These are phyloP conservation scores for Fallopia convolvulus DNA, from an alignment of 148 eudicot genomes.

Conservation along the genomic window DNA sequence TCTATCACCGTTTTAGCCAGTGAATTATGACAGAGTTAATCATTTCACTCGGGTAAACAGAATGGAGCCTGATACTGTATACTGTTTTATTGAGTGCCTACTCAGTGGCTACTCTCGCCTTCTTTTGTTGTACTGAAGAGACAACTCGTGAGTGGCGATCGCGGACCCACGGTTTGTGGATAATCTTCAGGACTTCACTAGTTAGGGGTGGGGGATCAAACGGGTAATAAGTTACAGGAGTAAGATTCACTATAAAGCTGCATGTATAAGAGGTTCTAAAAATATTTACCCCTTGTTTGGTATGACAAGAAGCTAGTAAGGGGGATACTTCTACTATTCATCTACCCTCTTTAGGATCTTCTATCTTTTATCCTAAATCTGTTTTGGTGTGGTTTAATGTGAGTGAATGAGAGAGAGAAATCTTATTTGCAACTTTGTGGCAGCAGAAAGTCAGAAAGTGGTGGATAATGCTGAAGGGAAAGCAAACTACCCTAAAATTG, in stretches of 20 bases:
- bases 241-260: background rate
- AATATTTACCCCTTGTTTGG: background rate
- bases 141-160: background rate
- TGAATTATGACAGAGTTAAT: background rate
- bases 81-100: background rate
- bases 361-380: background rate
- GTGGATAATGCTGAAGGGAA: background rate
- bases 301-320: background rate
- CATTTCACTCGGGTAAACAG: background rate
- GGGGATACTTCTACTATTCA: background rate
- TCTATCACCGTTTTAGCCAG: background rate
- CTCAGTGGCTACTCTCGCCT: background rate
- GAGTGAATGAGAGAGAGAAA: background rate
- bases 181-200: background rate
- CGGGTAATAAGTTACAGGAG: background rate
- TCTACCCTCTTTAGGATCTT: background rate
- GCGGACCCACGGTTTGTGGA: background rate
- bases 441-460: no score
- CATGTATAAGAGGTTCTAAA: background rate
- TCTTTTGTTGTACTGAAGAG: background rate
- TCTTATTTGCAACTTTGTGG: no score
- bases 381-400: background rate
- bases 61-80: background rate
- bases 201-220: background rate
- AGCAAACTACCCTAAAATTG: background rate